phyloP scores from a whole-genome alignment of 306 rosid species.

The Begonia loranthoides region DNA sequence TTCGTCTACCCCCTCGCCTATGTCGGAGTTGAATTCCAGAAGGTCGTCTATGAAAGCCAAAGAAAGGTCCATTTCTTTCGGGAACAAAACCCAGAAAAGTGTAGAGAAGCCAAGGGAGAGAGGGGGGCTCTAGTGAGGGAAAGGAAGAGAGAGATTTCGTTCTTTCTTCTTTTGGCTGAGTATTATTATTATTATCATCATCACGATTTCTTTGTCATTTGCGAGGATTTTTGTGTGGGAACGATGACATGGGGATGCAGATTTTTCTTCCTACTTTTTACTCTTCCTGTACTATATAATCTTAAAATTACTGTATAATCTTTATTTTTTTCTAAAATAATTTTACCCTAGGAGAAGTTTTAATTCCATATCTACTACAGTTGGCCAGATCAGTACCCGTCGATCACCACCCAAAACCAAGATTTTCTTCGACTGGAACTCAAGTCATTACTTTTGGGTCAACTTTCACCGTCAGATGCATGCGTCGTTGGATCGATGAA shows the following conservation, averaged over 20 bases:
- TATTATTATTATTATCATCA: slow-evolving; percentile 9
- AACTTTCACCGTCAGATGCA: too few relatives aligned
- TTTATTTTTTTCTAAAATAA: too few relatives aligned
- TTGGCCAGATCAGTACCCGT: too few relatives aligned
- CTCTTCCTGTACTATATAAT: neutral
- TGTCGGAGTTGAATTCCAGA: slow-evolving; percentile 54
- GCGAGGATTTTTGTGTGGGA: slow-evolving; percentile 23
- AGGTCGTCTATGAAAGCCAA: slow-evolving; percentile 47
- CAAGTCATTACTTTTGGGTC: too few relatives aligned
- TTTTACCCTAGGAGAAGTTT: too few relatives aligned
- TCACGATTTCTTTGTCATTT: slow-evolving; percentile 2
- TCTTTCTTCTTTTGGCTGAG: neutral
- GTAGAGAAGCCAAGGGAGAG: slow-evolving; percentile 8
- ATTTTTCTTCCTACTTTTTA: slow-evolving; percentile 4
- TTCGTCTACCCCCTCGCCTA: slow-evolving; percentile 31
- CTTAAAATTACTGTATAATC: too few relatives aligned
- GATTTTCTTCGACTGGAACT: too few relatives aligned
- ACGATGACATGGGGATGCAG: slow-evolving; percentile 20
- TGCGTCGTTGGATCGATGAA: too few relatives aligned
- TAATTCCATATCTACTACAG: too few relatives aligned
- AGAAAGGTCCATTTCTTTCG: slow-evolving; percentile 41
- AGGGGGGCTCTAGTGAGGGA: neutral
- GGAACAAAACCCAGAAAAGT: slow-evolving; percentile 11
- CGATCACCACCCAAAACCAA: too few relatives aligned
- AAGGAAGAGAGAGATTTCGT: neutral